Base-by-base conservation (phyloP, 192 early-diverging fungal genomes). In the Geosiphon pyriformis region DNA sequence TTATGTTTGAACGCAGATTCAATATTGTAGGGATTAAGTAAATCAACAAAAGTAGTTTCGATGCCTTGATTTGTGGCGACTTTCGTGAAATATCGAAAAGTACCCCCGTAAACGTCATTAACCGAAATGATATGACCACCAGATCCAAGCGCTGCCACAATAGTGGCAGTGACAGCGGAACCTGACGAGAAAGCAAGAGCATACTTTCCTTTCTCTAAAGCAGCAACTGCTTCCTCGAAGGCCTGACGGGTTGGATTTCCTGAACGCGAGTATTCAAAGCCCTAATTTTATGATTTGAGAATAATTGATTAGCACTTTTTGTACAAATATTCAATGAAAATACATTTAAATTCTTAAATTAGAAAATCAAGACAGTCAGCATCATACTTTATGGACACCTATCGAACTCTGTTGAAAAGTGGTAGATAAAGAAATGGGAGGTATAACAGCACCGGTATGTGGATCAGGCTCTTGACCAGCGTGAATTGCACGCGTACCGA, bases 361-460 rank as follows among this genome's bases (percentile, higher is more conserved):
- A 29, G 11, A 33, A 50, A 58, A 26, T 27, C 17, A 69, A 67
- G 31, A 25, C 0, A 32, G 33, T 29, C 4, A 32, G 2, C 22
- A 26, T 70, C 74, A 59, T 84, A 84, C 82, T 72, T 86, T 86
- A 80, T 94, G 92, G 59, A 91, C 88, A 66, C 95, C 95, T n/a
- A 95, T 94, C 25, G 86, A 81, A 31, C 79, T 76, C 81, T 99
- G 96, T 76, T 90, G 90, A 76, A 95, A 99, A 11, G 96, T 99
- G 32, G 96, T 99, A 8, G 95, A 96, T 56, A 99, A 85, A 22
- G 89, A 92, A 33, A 99, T 80, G 15, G 96, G 82, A 42, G 96
- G 96, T 65, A 99, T 96, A 15, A 99, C 96, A n/a, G 96, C 96
- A 42, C 95, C 94, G 17, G 94, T 97, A 63, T 85, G 72, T 25